phyloP scores from a whole-genome alignment of 805 yeast genomes.

The Saccharomycopsis fermentans region DNA sequence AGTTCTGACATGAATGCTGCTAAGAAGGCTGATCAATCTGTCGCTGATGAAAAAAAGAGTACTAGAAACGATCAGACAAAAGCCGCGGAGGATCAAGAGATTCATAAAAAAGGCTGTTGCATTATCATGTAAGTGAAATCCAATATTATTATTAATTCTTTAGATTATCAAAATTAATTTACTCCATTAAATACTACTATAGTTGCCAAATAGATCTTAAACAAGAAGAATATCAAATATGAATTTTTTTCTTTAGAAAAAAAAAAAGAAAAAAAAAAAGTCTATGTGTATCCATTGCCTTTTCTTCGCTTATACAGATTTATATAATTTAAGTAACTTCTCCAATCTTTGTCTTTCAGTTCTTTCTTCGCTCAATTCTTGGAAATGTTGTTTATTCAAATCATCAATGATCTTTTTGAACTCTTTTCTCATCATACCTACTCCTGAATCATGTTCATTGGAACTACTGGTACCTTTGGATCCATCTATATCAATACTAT shows the following conservation, averaged over 20 bases:
- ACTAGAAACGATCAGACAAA: background rate
- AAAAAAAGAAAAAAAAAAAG: background rate
- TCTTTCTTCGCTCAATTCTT: constrained; percentile 34
- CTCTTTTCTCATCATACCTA: constrained; percentile 20
- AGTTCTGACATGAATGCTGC: background rate
- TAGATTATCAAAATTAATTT: no score
- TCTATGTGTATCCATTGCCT: background rate
- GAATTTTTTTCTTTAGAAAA: no score
- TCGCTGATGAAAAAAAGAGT: background rate
- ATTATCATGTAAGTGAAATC: background rate
- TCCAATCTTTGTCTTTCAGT: constrained; percentile 28
- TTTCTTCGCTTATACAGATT: constrained; percentile 2
- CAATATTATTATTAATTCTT: no score
- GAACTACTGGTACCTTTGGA: background rate
- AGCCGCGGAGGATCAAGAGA: background rate
- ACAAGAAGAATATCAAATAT: no score
- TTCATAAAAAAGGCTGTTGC: background rate
- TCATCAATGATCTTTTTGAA: constrained; percentile 25
- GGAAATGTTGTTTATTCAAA: constrained; percentile 37
- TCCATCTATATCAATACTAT: background rate
- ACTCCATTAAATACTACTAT: no score
- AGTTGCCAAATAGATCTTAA: no score
- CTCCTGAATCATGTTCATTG: constrained; percentile 4
- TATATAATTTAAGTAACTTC: constrained; percentile 18
- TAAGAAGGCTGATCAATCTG: background rate